Evolutionary conservation across 805 yeast species (phyloP).

Genomic region (Starmerella asiatica): DNA sequence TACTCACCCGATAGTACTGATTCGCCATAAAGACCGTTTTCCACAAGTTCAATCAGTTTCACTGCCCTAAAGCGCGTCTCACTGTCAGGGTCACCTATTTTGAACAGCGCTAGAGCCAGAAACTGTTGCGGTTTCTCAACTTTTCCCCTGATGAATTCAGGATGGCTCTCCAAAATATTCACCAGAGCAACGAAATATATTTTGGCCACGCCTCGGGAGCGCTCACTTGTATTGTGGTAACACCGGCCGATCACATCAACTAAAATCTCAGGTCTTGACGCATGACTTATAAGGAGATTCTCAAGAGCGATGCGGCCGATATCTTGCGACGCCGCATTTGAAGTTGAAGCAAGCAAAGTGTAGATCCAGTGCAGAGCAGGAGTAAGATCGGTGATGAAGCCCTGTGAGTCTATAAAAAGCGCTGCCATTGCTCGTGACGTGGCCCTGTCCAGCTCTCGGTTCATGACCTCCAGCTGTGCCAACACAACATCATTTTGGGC

Average conservation of each 20-base stretch:
- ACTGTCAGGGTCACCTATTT: slow-evolving; percentile 58
- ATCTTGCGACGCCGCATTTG: slow-evolving; percentile 40
- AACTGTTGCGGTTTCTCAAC: slow-evolving; percentile 42
- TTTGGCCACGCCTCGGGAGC: slow-evolving; percentile 37
- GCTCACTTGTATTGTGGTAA: slow-evolving; percentile 36
- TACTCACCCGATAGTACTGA: slow-evolving; percentile 40
- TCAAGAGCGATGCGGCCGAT: slow-evolving; percentile 60
- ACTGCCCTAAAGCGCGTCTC: slow-evolving; percentile 63
- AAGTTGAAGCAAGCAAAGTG: slow-evolving; percentile 43
- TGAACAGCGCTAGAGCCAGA: slow-evolving; percentile 61
- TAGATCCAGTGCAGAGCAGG: slow-evolving; percentile 72
- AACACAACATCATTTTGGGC: slow-evolving; percentile 17
- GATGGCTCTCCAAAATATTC: slow-evolving; percentile 42
- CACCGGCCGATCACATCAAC: slow-evolving; percentile 59
- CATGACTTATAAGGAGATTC: slow-evolving; percentile 51
- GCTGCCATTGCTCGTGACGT: slow-evolving; percentile 77
- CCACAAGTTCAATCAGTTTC: slow-evolving; percentile 52
- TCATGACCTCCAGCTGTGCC: slow-evolving; percentile 53
- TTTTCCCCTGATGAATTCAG: slow-evolving; percentile 26
- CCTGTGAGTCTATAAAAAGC: slow-evolving; percentile 45
- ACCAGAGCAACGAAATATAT: slow-evolving; percentile 62
- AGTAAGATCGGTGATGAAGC: slow-evolving; percentile 31
- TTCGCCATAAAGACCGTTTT: slow-evolving; percentile 42
- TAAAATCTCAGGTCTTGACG: slow-evolving; percentile 38
- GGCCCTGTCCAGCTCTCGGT: slow-evolving; percentile 51